Base-by-base conservation (phyloP, 768 basidiomycete genomes). In the Leucosporidium yakuticum region DNA sequence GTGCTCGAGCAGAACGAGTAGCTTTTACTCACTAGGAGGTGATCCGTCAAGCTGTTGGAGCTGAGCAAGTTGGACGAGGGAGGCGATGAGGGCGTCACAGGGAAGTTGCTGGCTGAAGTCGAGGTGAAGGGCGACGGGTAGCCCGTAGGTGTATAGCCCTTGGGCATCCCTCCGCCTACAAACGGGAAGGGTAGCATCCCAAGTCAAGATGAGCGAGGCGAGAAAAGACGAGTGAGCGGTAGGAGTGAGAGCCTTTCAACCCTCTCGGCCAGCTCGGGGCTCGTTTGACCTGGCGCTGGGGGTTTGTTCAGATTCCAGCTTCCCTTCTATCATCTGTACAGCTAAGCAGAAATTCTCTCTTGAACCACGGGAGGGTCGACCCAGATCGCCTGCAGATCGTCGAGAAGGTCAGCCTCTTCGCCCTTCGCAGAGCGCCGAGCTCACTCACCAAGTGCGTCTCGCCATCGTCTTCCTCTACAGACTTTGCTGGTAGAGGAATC, bases 301-400 rank as follows among this genome's bases (percentile, higher is more conserved):
- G 29, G 32, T 4, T 56, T 32, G 32, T 32, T 23, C 19, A 34
- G 55, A 29, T 34, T 32, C 31, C 31, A 56, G 55, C 55, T 34
- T 56, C 19, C 31, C 55, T 31, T 14, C 17, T 32, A 21, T 15
- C 2, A 20, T 20, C 11, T 23, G 1, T 7, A 29, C 19, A 29
- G 23, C 25, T 36, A 36, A 23, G 57, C 54, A 23, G 19, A 48
- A 32, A 29, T 48, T 0, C 27, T 32, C 1, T 44, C 32, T 48
- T 29, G 21, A 20, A 15, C 4, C n/a, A 36, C 48, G 6, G 23
- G 25, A 39, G 63, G 59, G 54, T 71, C 70, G 31, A 71, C 66
- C 70, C 70, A 71, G 44, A 60, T 48, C 5, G 68, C 68, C 68
- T 69, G 60, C 6, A 34, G 47, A 15, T 20, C n/a, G n/a, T n/a